Base-by-base conservation (phyloP, 176 grass and related monocot species). In the Oryza coarctata region DNA sequence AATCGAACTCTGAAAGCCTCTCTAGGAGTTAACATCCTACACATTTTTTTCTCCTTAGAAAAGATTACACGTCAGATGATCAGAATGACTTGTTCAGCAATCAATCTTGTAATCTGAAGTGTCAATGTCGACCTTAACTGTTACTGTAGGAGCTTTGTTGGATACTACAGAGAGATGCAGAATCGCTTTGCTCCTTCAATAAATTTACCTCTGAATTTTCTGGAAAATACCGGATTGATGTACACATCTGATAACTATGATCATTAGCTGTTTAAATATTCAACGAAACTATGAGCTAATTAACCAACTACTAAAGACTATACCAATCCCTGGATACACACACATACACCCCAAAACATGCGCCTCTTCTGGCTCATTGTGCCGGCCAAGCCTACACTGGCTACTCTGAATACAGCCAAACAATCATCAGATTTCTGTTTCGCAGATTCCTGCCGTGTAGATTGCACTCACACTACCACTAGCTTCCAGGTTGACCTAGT, bases 401-500 rank as follows among this genome's bases (percentile, higher is more conserved):
- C 81, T 71, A 85, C 74, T 85, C 39, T 38, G 38, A 68, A 31
- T 88, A n/a, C 67, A 66, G 60, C 57, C 18, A 70, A 0, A 70
- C 63, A 63, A 80, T 84, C 76, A 40, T 63, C 40, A 34, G 52
- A 18, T 41, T 17, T 12, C 29, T 69, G 77, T 52, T 71, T 28
- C 71, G 30, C 18, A 85, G 87, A 89, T 85, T 76, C 82, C 82
- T 80, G 31, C 76, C 82, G 70, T 65, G 86, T 26, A 71, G 9
- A 23, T 71, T 83, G 32, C 50, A 52, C 52, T 76, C 65, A 65
- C 49, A 25, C 57, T 25, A 31, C 65, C 80, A 78, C 76, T 41
- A 64, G 70, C 64, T 70, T 75, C 82, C 82, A 80, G 70, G 50
- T 85, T 89, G 82, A 85, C 82, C 55, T 52, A 76, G 87, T 79